A percentile compares a stretch with the other conserved stretches of the same genome.
Evolutionary conservation across 352 stramenopile species (phyloP).

Genomic region (Pythium plurisporium): DNA sequence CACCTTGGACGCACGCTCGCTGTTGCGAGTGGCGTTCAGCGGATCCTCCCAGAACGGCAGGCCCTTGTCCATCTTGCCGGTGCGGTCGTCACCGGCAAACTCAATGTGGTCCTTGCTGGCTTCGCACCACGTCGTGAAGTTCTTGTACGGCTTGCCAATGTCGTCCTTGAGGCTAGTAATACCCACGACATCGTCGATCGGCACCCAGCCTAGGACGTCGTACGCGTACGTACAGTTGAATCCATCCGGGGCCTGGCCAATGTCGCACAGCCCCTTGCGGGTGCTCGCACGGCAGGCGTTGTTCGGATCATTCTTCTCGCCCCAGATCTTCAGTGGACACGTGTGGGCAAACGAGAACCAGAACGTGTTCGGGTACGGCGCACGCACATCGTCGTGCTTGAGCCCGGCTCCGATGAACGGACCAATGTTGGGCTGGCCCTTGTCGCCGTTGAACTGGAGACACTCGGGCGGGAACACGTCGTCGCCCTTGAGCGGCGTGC

Average conservation of each 20-base stretch:
- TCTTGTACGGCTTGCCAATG: slow-evolving; percentile 39
- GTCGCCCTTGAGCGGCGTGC: slow-evolving; percentile 26
- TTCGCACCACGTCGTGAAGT: slow-evolving; percentile 69
- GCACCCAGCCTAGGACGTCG: slow-evolving; percentile 71
- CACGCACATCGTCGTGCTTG: slow-evolving; percentile 22
- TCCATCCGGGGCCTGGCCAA: slow-evolving; percentile 52
- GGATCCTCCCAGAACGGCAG: slow-evolving; percentile 68
- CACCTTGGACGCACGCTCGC: slow-evolving; percentile 38
- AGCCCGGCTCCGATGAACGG: slow-evolving; percentile 47
- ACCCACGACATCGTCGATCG: slow-evolving; percentile 74
- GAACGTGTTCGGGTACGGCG: slow-evolving; percentile 26
- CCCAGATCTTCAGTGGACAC: slow-evolving; percentile 54
- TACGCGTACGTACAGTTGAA: slow-evolving; percentile 76
- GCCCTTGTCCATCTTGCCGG: slow-evolving; percentile 34
- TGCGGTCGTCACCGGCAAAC: slow-evolving; percentile 36
- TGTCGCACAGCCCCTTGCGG: slow-evolving; percentile 58
- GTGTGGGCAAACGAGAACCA: slow-evolving; percentile 37
- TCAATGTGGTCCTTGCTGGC: slow-evolving; percentile 53
- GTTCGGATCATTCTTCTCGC: slow-evolving; percentile 42
- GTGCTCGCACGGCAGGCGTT: slow-evolving; percentile 36
- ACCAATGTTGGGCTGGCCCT: slow-evolving; percentile 34
- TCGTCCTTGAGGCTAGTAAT: slow-evolving; percentile 64
- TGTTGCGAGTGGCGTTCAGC: slow-evolving; percentile 48
- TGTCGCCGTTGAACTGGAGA: slow-evolving; percentile 38
- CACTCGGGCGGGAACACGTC: slow-evolving; percentile 35